Conservation (phyloP, 2,329 filamentous ascomycete genomes). For the Orbilia oligospora region DNA sequence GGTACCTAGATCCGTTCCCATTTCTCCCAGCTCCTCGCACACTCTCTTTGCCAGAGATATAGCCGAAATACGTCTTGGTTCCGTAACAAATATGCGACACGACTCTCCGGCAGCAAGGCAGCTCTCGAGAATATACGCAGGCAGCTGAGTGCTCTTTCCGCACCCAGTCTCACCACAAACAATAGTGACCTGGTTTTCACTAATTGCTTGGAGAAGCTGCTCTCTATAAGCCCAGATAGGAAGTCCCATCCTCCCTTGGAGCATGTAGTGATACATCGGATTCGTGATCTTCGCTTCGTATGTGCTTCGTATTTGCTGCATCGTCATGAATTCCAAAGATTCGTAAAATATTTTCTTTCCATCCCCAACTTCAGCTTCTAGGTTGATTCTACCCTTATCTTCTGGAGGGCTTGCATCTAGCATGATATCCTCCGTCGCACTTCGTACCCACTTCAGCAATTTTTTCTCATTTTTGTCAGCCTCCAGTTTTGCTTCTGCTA, state of each 20-base stretch:
- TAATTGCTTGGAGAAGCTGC: constrained; percentile 82
- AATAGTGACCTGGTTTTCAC: constrained; percentile 86
- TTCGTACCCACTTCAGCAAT: constrained; percentile 61
- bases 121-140: constrained; percentile 90
- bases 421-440: constrained; percentile 42
- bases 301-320: constrained; percentile 73
- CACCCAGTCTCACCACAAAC: constrained; percentile 97
- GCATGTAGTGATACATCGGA: constrained; percentile 82
- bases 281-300: constrained; percentile 65
- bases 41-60: constrained; percentile 94
- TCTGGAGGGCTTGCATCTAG: constrained; percentile 19
- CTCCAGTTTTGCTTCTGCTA: constrained; percentile 76
- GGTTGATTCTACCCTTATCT: constrained; percentile 64
- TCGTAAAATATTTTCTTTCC: constrained; percentile 71
- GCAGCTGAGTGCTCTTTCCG: constrained; percentile 98
- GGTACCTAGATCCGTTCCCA: constrained; percentile 84
- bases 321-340: constrained; percentile 83
- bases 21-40: constrained; percentile 93
- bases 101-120: constrained; percentile 82
- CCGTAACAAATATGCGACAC: constrained; percentile 95
- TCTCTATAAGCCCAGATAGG: constrained; percentile 90
- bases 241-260: constrained; percentile 78
- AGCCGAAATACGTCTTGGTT: constrained; percentile 94
- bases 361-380: constrained; percentile 71
- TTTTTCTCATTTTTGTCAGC: constrained; percentile 60